Base-by-base conservation (phyloP, 2,329 filamentous ascomycete genomes). In the Coleophoma crateriformis region DNA sequence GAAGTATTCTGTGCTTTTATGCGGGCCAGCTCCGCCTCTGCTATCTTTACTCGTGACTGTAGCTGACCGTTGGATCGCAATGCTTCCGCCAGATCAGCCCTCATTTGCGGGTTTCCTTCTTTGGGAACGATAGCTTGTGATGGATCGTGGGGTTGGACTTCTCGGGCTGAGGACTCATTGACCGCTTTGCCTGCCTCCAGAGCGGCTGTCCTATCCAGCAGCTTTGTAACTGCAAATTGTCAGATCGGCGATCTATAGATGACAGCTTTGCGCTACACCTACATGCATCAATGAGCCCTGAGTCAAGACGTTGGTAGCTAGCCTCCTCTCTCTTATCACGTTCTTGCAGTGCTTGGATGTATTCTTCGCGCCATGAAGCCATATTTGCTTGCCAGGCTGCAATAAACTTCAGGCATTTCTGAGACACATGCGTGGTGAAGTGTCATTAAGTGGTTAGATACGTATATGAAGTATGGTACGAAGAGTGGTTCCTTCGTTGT, bases 201-300 rank as follows among this genome's bases (percentile, higher is more conserved):
- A 19, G 75, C 73, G 44, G 83, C 77, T 55, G 87, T 77, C 52
- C 84, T 81, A 68, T 89, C 82, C 57, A 82, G 77, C 55, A 88
- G 78, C 53, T 78, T 74, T 22, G 81, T 81, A 68, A 83, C 84
- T 88, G 51, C n/a, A 22, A 35, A 14, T 7, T 41, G 20, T 62
- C 50, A 59, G 47, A 39, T 27, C 42, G 17, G 10, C 37, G 44
- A 33, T 33, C 20, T 32, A 32, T 32, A 19, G 46, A 49, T 35
- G 38, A 66, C 20, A 56, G 46, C n/a, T 32, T 17, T 33, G 39
- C 45, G 27, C 35, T 35, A 33, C 20, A 55, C 81, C 58, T 66
- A 95, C 91, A 96, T 54, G 88, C 85, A 65, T 90, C 78, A 61
- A 95, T 87, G 53, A 95, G 78, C 47, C 83, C 78, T 61, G 73